These are phyloP conservation scores for Pelargonium myrrhifolium DNA, from an alignment of 441 rosid species.

Conservation along the genomic window DNA sequence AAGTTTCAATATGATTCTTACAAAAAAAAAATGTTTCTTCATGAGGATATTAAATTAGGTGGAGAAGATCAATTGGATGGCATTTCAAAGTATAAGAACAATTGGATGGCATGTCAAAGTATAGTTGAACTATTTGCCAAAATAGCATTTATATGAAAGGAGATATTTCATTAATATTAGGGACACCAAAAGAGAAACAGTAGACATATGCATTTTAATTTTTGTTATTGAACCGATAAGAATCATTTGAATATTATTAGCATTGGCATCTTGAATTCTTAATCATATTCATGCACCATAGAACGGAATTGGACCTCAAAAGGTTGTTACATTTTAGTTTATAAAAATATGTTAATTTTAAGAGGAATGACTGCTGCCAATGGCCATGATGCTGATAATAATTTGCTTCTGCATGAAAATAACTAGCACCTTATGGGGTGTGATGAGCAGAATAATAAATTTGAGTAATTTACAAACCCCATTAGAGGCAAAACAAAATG, in stretches of 20 bases:
- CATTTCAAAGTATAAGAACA: no score
- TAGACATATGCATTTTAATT: background rate
- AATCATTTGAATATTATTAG: background rate
- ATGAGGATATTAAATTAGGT: background rate
- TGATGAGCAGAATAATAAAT: background rate
- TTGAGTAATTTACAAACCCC: background rate
- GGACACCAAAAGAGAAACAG: background rate
- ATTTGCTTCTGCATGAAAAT: conserved; percentile 6
- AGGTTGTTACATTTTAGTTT: background rate
- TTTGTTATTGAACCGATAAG: background rate
- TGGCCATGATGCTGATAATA: conserved; percentile 4
- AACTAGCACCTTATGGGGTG: background rate
- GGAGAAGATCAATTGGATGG: background rate
- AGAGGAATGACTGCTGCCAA: conserved; percentile 1
- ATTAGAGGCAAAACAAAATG: conserved; percentile 7
- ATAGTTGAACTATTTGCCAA: background rate
- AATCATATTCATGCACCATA: background rate
- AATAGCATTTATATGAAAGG: background rate
- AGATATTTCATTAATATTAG: no score
- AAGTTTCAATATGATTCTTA: conserved; percentile 3
- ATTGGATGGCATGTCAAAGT: no score
- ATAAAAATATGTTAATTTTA: background rate
- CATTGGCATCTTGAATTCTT: background rate
- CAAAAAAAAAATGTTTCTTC: background rate
- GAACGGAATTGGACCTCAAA: background rate